Evolutionary conservation across 495 filamentous ascomycete genomes (phyloP), one percentile per base, ranked within the genome.

Genomic region (Acidiella bohemica): DNA sequence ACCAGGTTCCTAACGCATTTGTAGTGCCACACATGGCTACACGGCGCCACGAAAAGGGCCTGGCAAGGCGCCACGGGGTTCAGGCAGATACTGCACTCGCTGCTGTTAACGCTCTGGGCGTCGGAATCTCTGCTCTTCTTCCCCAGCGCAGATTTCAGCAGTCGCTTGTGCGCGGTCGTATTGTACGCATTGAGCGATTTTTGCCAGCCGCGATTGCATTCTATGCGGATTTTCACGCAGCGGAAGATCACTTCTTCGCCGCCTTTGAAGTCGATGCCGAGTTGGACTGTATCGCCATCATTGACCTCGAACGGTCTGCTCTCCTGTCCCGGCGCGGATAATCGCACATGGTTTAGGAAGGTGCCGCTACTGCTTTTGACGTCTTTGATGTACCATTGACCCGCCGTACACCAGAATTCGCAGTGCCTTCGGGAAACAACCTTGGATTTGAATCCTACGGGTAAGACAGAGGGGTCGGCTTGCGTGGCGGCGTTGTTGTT

Each of bases 161-260:
- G 67, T 16, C 79, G 71, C 52, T 84, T 86, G 54, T 97, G 90
- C 8, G 90, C 90, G 50, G 79, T 79, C 69, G 93, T 85, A 60
- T 97, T 99, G 68, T 94, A 99, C 29, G 78, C 80, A 53, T 95
- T 99, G 19, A 88, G 70, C 44, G 80, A 75, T 54, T 81, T 85
- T 61, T 96, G 90, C 92, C 92, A 96, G 1, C 81, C 84, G 42
- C 90, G 73, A 58, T 99, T 99, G 43, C 90, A 75, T 59, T 96
- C 90, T 19, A 96, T 73, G 42, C 92, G 70, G 54, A 99, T 95
- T 59, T 94, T 94, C 41, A 99, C 90, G 54, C 90, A 99, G 49
- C 92, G 75, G 56, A 94, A 99, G 32, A 99, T 99, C 79, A 93
- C 92, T 59, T 99, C 90, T 61, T 96, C 90, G 24, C 90, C 90